Evolutionary conservation across 768 basidiomycete species (phyloP).

Genomic region (Tylopilus vinaceipallidus): DNA sequence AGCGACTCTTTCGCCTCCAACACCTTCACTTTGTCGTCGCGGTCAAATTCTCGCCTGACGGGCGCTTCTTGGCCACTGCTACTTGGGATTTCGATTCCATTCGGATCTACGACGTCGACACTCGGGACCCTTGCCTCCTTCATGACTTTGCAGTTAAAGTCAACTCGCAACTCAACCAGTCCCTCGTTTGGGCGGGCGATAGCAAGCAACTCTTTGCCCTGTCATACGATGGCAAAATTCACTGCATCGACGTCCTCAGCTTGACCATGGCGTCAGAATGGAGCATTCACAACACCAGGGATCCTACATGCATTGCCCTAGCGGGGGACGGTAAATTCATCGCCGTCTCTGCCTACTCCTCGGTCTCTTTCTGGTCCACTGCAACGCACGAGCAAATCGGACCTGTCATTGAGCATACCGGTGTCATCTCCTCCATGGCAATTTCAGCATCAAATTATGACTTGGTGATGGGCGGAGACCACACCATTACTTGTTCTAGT

Average conservation of each 20-base stretch:
- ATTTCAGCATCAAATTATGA: background rate
- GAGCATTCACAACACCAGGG: background rate
- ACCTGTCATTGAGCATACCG: background rate
- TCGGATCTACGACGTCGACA: no score
- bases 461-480: background rate
- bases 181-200: background rate
- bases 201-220: constrained; percentile 2
- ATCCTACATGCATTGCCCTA: background rate
- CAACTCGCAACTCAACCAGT: background rate
- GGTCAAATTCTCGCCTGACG: no score
- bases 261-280: background rate
- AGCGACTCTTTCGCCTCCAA: no score
- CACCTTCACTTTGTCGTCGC: no score
- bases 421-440: background rate
- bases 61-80: no score
- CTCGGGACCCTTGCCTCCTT: background rate
- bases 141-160: background rate
- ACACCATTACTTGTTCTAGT: background rate
- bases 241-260: background rate
- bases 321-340: background rate
- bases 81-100: no score
- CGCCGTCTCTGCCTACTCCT: background rate
- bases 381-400: constrained; percentile 1
- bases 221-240: background rate
- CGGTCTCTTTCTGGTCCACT: constrained; percentile 10